Evolutionary conservation across 1,284 basidiomycete genomes (phyloP), one percentile per base, ranked within the genome.

Genomic region (Takashimella koratensis): DNA sequence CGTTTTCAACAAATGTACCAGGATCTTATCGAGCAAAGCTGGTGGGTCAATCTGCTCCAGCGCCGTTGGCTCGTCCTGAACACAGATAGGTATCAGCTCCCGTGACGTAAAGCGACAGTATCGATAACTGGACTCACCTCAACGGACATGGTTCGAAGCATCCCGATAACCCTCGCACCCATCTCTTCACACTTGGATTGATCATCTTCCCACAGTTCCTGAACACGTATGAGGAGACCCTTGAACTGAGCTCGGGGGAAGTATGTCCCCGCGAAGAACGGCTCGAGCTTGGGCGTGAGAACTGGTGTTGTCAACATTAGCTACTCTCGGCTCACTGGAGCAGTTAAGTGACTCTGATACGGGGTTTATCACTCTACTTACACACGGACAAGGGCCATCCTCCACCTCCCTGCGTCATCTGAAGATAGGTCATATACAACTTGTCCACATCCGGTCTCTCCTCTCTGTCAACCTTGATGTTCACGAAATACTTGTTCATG

Each of bases 381-480:
- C 69, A 74, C 22, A 68, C 66, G 12, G 74, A 77, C 70, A 80
- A 71, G 0, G 79, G 79, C 79, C 79, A 79, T 6, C 79, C 79
- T 3, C 79, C 79, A 5, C 77, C 68, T 19, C 78, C 77, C 13
- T 68, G 66, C 0, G 74, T 77, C 30, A 65, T 64, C 56, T 79
- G 78, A 2, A 80, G 65, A 65, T 77, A 79, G 2, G 67, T 75
- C 79, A 80, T 80, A 59, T 79, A 80, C 22, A 79, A 56, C 22
- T 77, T 59, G 57, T 80, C 79, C 5, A 80, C 78, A 55, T 79
- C 79, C 1, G 79, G 79, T 25, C 78, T 59, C 52, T 79, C 79
- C 56, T 79, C 79, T 39, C 79, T 65, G 56, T 80, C 79, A 16
- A 78, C 75, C 62, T 79, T 80, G 60, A 80, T 71, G 52, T 79